These are phyloP conservation scores for Penicillium sp. DNA, from an alignment of 2,329 filamentous ascomycete species.

Conservation along the genomic window DNA sequence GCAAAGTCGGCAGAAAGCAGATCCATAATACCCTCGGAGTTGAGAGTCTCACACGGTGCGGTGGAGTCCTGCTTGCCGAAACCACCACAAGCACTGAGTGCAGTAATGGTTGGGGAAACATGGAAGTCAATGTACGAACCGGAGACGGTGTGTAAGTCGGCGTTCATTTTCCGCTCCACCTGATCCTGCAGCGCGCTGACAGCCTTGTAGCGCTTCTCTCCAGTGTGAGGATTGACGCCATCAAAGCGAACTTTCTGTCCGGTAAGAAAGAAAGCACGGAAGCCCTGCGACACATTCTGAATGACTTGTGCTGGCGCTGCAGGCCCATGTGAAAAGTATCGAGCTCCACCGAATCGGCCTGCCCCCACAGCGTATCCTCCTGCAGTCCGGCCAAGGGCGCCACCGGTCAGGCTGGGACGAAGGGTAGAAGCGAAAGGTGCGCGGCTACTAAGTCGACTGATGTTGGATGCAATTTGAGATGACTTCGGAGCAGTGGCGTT, in stretches of 20 bases:
- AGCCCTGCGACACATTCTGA: conserved; percentile 89
- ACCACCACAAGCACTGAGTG: conserved; percentile 67
- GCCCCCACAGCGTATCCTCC: conserved; percentile 81
- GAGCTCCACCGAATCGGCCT: conserved; percentile 66
- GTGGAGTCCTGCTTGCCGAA: conserved; percentile 29
- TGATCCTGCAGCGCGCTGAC: conserved; percentile 75
- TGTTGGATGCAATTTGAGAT: conserved; percentile 56
- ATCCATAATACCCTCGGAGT: conserved; percentile 80
- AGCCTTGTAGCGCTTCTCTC: conserved; percentile 75
- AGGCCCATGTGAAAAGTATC: conserved; percentile 88
- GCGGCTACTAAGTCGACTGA: conserved; percentile 66
- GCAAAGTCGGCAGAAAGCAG: conserved; percentile 85
- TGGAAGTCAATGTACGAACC: conserved; percentile 88
- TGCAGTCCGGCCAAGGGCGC: conserved; percentile 76
- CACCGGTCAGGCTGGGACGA: conserved; percentile 87
- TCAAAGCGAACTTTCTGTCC: conserved; percentile 87
- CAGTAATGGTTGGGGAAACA: conserved; percentile 84
- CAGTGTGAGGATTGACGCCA: conserved; percentile 65
- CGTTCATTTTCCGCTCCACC: conserved; percentile 65
- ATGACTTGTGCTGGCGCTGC: conserved; percentile 85
- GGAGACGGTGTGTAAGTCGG: conserved; percentile 53
- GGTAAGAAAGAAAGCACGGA: conserved; percentile 88
- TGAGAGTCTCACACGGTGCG: conserved; percentile 58
- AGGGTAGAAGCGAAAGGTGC: conserved; percentile 86
- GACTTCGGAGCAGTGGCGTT: conserved; percentile 55